Conservation (phyloP, 2,329 filamentous ascomycete species). For the Alternaria sp. region DNA sequence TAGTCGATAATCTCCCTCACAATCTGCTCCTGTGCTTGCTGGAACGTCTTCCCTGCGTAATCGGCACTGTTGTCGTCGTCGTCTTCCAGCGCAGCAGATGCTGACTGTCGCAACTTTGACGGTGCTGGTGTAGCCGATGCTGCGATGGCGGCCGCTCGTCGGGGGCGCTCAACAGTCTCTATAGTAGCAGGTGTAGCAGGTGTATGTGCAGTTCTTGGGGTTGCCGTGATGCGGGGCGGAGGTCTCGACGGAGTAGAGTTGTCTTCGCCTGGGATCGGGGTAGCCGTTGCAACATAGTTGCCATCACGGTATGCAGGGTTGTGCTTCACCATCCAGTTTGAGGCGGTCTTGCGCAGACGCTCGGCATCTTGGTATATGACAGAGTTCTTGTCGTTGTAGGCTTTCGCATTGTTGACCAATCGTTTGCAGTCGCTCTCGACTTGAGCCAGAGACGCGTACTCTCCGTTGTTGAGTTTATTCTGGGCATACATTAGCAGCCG, state of each 20-base stretch:
- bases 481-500: conserved; percentile 27
- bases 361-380: conserved; percentile 84
- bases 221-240: conserved; percentile 38
- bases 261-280: conserved; percentile 72
- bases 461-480: conserved; percentile 72
- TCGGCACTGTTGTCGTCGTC: conserved; percentile 30
- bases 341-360: conserved; percentile 83
- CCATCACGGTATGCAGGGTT: conserved; percentile 82
- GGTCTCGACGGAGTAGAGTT: conserved; percentile 43
- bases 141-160: conserved; percentile 41
- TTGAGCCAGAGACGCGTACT: conserved; percentile 75
- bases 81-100: conserved; percentile 34
- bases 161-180: conserved; percentile 43
- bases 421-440: conserved; percentile 88
- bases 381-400: conserved; percentile 79
- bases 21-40: conserved; percentile 87
- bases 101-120: conserved; percentile 44
- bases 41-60: conserved; percentile 71
- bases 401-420: conserved; percentile 87
- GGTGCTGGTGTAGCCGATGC: conserved; percentile 43
- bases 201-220: conserved; percentile 28
- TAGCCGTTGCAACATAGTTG: conserved; percentile 74
- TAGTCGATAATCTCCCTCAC: conserved; percentile 75
- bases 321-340: conserved; percentile 85
- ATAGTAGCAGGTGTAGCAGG: conserved; percentile 32